Percentiles rank a stretch among this genome's conserved stretches.
Evolutionary conservation across 768 basidiomycete genomes (phyloP).

Genomic region (Mycena latifolia): DNA sequence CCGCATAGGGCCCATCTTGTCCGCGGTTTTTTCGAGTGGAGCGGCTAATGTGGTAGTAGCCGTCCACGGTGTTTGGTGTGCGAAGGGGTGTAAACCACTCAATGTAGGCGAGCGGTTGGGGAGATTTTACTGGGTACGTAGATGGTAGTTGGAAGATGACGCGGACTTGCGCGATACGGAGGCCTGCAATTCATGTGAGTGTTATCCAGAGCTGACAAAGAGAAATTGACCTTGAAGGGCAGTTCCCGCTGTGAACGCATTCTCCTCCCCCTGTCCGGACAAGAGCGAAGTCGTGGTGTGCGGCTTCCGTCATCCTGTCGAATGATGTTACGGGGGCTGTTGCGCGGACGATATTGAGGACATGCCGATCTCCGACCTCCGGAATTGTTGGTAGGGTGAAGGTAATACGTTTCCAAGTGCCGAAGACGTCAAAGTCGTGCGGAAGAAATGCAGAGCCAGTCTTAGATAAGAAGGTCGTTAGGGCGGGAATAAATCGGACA

Average conservation of each 20-base stretch:
- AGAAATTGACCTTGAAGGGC: background rate
- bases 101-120: background rate
- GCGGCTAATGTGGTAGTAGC: background rate
- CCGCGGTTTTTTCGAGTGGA: background rate
- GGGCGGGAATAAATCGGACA: background rate
- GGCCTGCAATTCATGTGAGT: background rate
- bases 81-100: background rate
- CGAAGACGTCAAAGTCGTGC: background rate
- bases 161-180: background rate
- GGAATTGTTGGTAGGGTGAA: background rate
- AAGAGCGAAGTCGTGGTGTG: background rate
- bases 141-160: background rate
- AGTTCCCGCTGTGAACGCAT: background rate
- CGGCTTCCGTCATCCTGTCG: background rate
- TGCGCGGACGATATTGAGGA: background rate
- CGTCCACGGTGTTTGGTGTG: background rate
- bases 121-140: background rate
- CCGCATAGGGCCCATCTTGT: background rate
- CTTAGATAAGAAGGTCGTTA: too few relatives aligned
- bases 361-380: background rate
- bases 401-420: background rate
- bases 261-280: background rate
- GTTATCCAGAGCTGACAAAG: too few relatives aligned
- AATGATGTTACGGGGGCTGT: background rate
- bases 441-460: background rate